Base-by-base conservation (phyloP, 2,329 filamentous ascomycete species). In the Keithomyces neogunnii region DNA sequence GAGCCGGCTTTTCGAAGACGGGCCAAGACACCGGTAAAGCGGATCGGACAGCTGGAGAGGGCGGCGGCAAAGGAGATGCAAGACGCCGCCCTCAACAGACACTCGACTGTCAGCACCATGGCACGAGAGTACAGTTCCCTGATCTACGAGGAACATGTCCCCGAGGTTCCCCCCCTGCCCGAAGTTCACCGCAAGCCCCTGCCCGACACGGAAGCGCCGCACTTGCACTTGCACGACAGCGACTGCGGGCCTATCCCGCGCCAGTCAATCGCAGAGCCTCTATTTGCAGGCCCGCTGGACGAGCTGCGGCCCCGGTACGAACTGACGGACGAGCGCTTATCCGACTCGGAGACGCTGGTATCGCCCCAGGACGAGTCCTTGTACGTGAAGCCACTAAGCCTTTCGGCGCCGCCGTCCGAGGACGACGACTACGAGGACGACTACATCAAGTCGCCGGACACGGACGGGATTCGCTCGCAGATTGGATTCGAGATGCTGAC, bases 401-500 rank as follows among this genome's bases (percentile, higher is more conserved):
- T 72, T 3, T 57, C 67, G 3, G 70, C 73, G 3, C 66, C 73
- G 48, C 68, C 68, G 1, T 48, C 68, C 68, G 1, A 62, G 70
- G 1, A 64, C 65, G 32, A 60, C 65, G 53, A 38, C 31, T 45
- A 50, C 47, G 38, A 42, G 9, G 40, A 42, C 31, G 53, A 38
- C 31, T 45, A 50, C 47, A 5, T 55, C 4, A 53, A 53, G 30
- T 47, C 56, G 5, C 49, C 57, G 5, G 54, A 54, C 3, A 49
- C 59, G 2, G 66, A 69, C 39, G 72, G 68, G 35, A 61, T 75
- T 4, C 69, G 73, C 47, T 62, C 80, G 28, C 73, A 78, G 51
- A 74, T 78, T 42, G 75, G 74, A 47, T 62, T 78, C 8, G 71
- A 78, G 48, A 66, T 81, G 3, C 66, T 81, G 39, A 73, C 70